Evolutionary conservation across 306 rosid genomes (phyloP).

Genomic region (Lupinus albus): DNA sequence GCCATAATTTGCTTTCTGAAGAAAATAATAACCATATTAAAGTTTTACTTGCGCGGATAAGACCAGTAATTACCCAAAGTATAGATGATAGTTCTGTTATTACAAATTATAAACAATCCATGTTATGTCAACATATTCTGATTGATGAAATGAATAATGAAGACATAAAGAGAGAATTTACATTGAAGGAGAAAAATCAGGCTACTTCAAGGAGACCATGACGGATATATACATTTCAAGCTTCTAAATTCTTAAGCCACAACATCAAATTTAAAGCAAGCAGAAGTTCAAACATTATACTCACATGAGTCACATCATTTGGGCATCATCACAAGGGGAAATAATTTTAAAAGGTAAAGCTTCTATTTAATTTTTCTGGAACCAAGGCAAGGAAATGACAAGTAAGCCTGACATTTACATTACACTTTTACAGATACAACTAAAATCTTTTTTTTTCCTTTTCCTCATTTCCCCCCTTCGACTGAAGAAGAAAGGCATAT

Average conservation of each 20-base stretch:
- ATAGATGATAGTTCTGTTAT: slow-evolving; percentile 24
- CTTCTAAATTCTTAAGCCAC: slow-evolving; percentile 23
- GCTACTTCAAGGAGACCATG: slow-evolving; percentile 12
- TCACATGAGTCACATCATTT: slow-evolving; percentile 14
- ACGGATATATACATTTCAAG: slow-evolving; percentile 7
- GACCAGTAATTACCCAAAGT: slow-evolving; percentile 16
- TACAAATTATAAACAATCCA: slow-evolving; percentile 3
- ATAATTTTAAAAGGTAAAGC: not conserved
- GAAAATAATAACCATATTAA: not conserved
- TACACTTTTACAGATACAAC: not conserved
- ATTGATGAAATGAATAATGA: slow-evolving; percentile 24
- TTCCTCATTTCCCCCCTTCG: not conserved
- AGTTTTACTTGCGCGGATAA: not conserved
- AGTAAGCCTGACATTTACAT: slow-evolving; percentile 3
- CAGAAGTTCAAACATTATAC: slow-evolving; percentile 16
- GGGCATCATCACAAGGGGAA: not conserved
- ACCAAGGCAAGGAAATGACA: slow-evolving; percentile 14
- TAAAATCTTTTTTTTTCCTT: slow-evolving; percentile 8
- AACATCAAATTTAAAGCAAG: not conserved
- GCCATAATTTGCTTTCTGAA: slow-evolving; percentile 11
- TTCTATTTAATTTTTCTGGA: slow-evolving; percentile 4
- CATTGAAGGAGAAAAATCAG: slow-evolving; percentile 8
- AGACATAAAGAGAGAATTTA: slow-evolving; percentile 20
- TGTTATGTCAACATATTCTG: slow-evolving; percentile 16
- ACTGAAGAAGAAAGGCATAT: slow-evolving; percentile 5